phyloP scores from a whole-genome alignment of 2,329 filamentous ascomycete species.

The Xylariales sp. region DNA sequence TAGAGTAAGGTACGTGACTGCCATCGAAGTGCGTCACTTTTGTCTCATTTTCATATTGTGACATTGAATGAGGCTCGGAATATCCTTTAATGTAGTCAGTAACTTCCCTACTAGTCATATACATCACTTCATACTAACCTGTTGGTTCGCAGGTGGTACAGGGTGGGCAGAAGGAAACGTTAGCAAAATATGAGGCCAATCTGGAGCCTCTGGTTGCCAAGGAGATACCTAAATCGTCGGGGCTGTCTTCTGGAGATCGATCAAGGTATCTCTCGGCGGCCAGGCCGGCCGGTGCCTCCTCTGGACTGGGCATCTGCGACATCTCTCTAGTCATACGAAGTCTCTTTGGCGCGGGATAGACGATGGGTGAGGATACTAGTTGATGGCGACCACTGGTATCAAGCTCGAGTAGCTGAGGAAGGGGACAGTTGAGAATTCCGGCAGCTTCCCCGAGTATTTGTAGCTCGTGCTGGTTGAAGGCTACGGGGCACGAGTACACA shows the following conservation, averaged over 20 bases:
- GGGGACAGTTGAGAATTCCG: conserved; percentile 23
- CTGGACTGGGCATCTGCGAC: conserved; percentile 17
- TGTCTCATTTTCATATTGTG: conserved; percentile 17
- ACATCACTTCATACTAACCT: conserved; percentile 14
- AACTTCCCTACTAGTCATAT: conserved; percentile 7
- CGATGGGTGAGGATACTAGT: conserved; percentile 16
- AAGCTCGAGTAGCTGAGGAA: conserved; percentile 24
- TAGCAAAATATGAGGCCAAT: conserved; percentile 5
- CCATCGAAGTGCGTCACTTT: conserved; percentile 19
- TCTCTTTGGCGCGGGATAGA: conserved; percentile 18
- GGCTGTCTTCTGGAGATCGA: neutral
- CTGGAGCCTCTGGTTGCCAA: neutral
- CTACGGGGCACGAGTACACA: conserved; percentile 15
- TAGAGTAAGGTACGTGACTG: conserved; percentile 15
- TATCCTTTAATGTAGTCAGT: conserved; percentile 22
- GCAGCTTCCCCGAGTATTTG: conserved; percentile 30
- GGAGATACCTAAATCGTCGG: neutral
- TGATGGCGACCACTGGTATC: conserved; percentile 23
- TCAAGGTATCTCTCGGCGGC: neutral
- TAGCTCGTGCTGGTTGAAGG: conserved; percentile 23
- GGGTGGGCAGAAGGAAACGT: conserved; percentile 6
- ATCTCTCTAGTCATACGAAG: conserved; percentile 21
- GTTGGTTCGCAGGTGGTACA: conserved; percentile 15
- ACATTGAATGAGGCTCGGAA: conserved; percentile 17
- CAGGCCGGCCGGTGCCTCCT: conserved; percentile 15